Evolutionary conservation across 768 basidiomycete species (phyloP), one percentile per base, ranked within the genome.

Genomic region (Macrolepiota fuliginosa): DNA sequence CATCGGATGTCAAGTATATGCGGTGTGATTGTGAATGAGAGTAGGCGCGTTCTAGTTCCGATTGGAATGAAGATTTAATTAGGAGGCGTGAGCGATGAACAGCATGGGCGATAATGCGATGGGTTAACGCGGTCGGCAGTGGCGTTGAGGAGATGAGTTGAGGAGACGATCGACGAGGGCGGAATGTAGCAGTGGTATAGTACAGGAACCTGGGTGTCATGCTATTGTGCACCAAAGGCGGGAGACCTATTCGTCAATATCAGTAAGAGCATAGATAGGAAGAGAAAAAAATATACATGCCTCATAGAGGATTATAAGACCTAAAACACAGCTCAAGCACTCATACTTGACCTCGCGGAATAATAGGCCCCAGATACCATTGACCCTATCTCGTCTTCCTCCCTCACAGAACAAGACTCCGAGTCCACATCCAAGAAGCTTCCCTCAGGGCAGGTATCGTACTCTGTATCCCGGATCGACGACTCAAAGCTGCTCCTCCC

Each of bases 291-390:
- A 56, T 22, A n/a, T 40, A 51, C 50, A 11, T 25, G 51, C 58
- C 45, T 47, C 56, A 35, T 24, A 56, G 45, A 47, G 25, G 45
- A 56, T 13, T 24, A 19, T 37, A 32, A 27, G 25, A 45, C 13
- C 10, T 11, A 15, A 12, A 24, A 45, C 29, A 32, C 29, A 50
- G 13, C 24, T 24, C 39, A 51, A 19, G 49, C 12, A 39, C 22
- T 55, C 35, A 61, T 37, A 22, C 60, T 61, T 15, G 60, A 61
- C 32, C 60, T 46, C 15, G 60, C 60, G 15, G 60, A 61, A 40
- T 61, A 39, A 54, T 36, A 61, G 36, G 25, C 15, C 12, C 42
- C 60, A 7, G 40, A 54, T 36, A 39, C 32, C 27, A 32, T 51
- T 17, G 22, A 54, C 36, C 22, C 35, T 22, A 13, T 22, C 52